These are phyloP conservation scores for Buxus sempervirens DNA, from an alignment of 164 flowering plant genomes.

Conservation along the genomic window DNA sequence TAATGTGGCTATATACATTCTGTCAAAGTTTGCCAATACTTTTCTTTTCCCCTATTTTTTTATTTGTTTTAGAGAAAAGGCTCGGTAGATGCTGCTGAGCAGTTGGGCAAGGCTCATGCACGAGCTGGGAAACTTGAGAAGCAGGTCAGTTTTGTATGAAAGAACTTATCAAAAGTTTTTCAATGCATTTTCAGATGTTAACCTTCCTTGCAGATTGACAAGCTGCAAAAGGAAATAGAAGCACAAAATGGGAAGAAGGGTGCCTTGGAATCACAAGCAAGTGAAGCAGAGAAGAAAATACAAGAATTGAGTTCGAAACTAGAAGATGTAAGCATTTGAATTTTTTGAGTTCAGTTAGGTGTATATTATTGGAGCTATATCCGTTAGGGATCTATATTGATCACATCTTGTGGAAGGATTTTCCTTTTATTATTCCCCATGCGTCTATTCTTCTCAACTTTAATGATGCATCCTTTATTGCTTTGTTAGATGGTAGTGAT, in stretches of 20 bases:
- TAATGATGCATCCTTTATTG: no score
- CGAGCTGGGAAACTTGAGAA: slow-evolving; percentile 75
- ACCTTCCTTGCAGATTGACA: slow-evolving; percentile 46
- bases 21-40: no score
- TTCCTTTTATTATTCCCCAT: no score
- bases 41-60: no score
- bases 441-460: no score
- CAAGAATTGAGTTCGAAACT: slow-evolving; percentile 47
- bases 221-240: slow-evolving; percentile 56
- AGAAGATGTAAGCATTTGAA: slow-evolving; percentile 44
- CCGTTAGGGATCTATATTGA: no score
- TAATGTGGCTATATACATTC: no score
- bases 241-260: slow-evolving; percentile 41
- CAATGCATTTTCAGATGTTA: slow-evolving; percentile 3
- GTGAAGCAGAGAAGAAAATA: slow-evolving; percentile 49
- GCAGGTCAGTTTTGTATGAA: slow-evolving; percentile 46
- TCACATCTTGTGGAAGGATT: no score
- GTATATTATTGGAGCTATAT: no score
- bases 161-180: neutral
- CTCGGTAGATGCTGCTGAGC: slow-evolving; percentile 50
- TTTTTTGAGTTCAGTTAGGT: neutral
- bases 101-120: slow-evolving; percentile 74
- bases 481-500: no score
- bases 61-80: slow-evolving; percentile 50
- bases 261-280: slow-evolving; percentile 44